Base-by-base conservation (phyloP, 1,284 basidiomycete species). In the Xanthoconium separans region DNA sequence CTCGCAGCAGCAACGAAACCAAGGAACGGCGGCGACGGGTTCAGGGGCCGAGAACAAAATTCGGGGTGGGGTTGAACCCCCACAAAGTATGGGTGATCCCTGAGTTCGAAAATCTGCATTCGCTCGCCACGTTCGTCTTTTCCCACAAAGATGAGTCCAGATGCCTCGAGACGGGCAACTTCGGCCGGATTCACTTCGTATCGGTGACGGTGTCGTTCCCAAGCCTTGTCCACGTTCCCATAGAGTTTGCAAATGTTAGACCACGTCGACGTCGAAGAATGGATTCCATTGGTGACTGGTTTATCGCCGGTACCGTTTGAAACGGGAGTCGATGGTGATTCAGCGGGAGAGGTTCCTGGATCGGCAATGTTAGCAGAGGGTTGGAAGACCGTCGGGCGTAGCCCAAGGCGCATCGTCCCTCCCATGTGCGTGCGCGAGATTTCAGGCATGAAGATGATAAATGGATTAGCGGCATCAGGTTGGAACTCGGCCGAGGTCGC, bases 401-500 rank as follows among this genome's bases (percentile, higher is more conserved):
- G 79, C 22, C 96, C 96, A 15, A 98, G 83, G 20, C 96, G 88
- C 96, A 99, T 99, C 22, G 96, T 99, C 29, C 96, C 96, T 52
- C 96, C 96, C 82, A 99, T 93, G 63, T 99, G 95, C 8, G 95
- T 98, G 70, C 91, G 93, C 44, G 94, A 97, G 63, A 99, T 93
- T 73, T 99, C 96, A 30, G 96, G 96, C 96, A 99, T 99, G 82
- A 96, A 99, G 62, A 98, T 84, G 72, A 99, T 82, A 53, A 95
- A 82, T 0, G 91, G 91, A 60, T 93, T 78, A 33, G 79, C 73
- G 2, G 82, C 71, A 4, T 80, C 71, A 3, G 75, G 58, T 43
- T 82, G 75, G 61, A 99, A 91, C 73, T 99, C 96, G 27, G 85
- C 76, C 2, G 95, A 98, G 55, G 87, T 89, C n/a, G 95, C 94